phyloP scores from a whole-genome alignment of 305 asterid species.

The Stenogyne calaminthoides region DNA sequence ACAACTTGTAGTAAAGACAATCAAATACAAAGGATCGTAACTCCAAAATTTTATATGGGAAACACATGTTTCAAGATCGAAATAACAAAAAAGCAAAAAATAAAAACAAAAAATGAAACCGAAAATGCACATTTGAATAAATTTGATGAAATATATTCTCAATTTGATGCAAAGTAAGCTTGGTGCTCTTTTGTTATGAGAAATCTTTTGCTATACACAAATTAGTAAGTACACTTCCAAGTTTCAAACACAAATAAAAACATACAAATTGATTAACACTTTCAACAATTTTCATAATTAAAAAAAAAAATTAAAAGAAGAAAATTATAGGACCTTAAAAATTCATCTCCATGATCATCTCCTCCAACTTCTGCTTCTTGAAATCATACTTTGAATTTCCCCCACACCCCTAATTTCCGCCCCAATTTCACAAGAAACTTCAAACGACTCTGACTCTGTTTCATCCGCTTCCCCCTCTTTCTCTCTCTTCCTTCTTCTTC shows the following conservation, averaged over 20 bases:
- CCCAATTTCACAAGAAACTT: conserved; percentile 65
- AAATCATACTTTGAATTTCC: conserved; percentile 53
- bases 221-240: conserved; percentile 14
- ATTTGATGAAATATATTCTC: too few relatives aligned
- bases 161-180: too few relatives aligned
- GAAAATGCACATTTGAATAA: neutral
- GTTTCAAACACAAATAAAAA: conserved; percentile 6
- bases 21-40: neutral
- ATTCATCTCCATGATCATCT: too few relatives aligned
- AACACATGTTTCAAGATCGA: neutral
- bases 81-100: neutral
- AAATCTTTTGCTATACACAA: conserved; percentile 31
- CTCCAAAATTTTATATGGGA: too few relatives aligned
- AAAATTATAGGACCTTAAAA: conserved; percentile 16
- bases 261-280: conserved; percentile 26
- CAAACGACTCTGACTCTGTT: too few relatives aligned
- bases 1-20: neutral
- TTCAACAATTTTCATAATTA: neutral
- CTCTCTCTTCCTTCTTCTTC: too few relatives aligned
- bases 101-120: neutral
- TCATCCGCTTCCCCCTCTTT: neutral
- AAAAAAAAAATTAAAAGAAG: neutral
- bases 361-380: conserved; percentile 81
- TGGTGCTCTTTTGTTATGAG: too few relatives aligned
- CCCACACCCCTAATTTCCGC: conserved; percentile 77